Conservation (phyloP, 2,329 filamentous ascomycete species). For the Emergomyces orientalis region DNA sequence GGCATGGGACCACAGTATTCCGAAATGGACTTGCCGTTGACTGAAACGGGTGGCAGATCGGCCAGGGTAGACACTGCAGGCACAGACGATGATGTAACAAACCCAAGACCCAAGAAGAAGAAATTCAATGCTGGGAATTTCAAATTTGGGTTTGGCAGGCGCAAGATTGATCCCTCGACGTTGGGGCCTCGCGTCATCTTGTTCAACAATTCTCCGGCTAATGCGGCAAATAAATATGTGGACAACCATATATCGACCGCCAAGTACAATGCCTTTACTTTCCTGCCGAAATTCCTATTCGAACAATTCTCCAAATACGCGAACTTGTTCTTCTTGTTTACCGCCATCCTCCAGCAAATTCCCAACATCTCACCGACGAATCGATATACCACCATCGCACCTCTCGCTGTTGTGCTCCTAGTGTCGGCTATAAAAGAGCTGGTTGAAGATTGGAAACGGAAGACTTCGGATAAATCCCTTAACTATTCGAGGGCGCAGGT, state of each 20-base stretch:
- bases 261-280: constrained; percentile 91
- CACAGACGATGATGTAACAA: constrained; percentile 33
- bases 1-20: constrained; percentile 83
- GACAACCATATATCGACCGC: constrained; percentile 97
- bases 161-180: constrained; percentile 79
- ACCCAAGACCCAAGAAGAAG: constrained; percentile 41
- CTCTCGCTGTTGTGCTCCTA: constrained; percentile 76
- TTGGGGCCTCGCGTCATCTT: constrained; percentile 87
- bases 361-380: constrained; percentile 92
- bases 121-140: constrained; percentile 65
- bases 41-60: constrained; percentile 56
- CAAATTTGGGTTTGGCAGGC: constrained; percentile 82
- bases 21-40: constrained; percentile 95
- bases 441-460: constrained; percentile 86
- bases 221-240: constrained; percentile 78
- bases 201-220: constrained; percentile 92
- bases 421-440: constrained; percentile 95
- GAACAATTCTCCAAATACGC: constrained; percentile 99
- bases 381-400: constrained; percentile 89
- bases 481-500: constrained; percentile 82
- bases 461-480: constrained; percentile 72
- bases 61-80: constrained; percentile 37
- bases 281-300: constrained; percentile 91
- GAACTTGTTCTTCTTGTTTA: constrained; percentile 99
- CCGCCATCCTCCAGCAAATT: constrained; percentile 87